phyloP scores from a whole-genome alignment of 1,284 basidiomycete genomes.

The Inonotus obliquus region DNA sequence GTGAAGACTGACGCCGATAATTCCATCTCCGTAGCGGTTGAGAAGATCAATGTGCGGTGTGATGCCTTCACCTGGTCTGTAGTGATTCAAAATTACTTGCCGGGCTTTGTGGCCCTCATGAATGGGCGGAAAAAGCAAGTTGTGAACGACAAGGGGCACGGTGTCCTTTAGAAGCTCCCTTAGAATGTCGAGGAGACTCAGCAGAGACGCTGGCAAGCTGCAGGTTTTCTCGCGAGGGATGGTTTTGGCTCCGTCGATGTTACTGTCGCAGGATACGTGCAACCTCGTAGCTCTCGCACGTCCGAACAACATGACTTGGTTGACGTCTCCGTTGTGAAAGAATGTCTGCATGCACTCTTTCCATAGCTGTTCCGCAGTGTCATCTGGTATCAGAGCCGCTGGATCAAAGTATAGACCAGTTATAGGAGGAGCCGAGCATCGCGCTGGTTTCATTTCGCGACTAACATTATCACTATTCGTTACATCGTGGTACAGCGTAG shows the following conservation, averaged over 20 bases:
- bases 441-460: background rate
- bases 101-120: conserved; percentile 42
- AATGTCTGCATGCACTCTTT: conserved; percentile 53
- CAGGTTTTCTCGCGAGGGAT: conserved; percentile 5
- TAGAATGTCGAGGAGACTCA: conserved; percentile 47
- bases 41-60: conserved; percentile 74
- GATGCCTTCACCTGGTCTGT: conserved; percentile 76
- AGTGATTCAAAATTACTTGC: conserved; percentile 78
- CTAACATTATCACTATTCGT: background rate
- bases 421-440: conserved; percentile 45
- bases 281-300: conserved; percentile 29
- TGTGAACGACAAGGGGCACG: conserved; percentile 44
- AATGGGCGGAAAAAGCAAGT: conserved; percentile 47
- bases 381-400: conserved; percentile 41
- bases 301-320: conserved; percentile 79
- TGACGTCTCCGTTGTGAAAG: conserved; percentile 46
- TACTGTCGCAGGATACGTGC: conserved; percentile 13
- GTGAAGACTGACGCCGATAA: conserved; percentile 72
- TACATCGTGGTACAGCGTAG: background rate
- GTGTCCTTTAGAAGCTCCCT: conserved; percentile 41
- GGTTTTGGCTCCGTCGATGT: background rate
- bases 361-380: conserved; percentile 46
- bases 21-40: conserved; percentile 72
- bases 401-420: conserved; percentile 62
- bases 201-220: conserved; percentile 52